A percentile compares a stretch with the other conserved stretches of the same genome.
phyloP scores from a whole-genome alignment of 1,284 basidiomycete genomes.

The Ceratobasidium sp. region DNA sequence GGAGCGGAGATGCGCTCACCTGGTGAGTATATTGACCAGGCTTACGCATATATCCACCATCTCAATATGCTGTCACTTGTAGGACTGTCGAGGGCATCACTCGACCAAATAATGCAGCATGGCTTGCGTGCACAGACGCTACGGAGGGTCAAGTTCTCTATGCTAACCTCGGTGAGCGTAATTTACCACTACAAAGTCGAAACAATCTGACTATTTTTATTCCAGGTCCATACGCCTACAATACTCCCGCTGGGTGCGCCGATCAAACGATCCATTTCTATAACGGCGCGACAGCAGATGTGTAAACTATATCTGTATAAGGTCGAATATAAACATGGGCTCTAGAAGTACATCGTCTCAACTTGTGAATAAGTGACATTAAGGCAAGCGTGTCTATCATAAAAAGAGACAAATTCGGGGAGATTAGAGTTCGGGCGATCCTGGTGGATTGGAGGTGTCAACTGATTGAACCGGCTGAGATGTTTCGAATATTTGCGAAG shows the following conservation, averaged over 20 bases:
- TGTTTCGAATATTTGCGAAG: too few species aligned
- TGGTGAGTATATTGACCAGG: constrained; percentile 44
- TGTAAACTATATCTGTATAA: constrained; percentile 20
- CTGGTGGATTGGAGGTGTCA: too few species aligned
- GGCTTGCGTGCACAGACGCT: constrained; percentile 57
- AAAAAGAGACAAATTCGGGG: background rate
- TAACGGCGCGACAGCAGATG: constrained; percentile 57
- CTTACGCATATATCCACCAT: constrained; percentile 7
- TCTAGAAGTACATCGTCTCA: constrained; percentile 12
- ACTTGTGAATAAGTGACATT: constrained; percentile 4
- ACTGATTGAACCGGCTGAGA: too few species aligned
- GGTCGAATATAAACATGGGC: background rate
- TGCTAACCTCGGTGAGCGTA: constrained; percentile 63
- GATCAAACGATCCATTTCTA: constrained; percentile 71
- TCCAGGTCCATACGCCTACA: constrained; percentile 56
- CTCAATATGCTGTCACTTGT: background rate
- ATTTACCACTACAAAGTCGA: background rate
- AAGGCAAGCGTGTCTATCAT: background rate
- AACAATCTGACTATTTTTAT: background rate
- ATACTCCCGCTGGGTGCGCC: constrained; percentile 60
- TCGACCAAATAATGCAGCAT: constrained; percentile 43
- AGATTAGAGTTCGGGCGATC: background rate
- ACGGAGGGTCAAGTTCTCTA: constrained; percentile 59
- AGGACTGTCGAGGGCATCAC: constrained; percentile 31
- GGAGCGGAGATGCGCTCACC: constrained; percentile 47